Percentiles rank a stretch among this genome's conserved stretches.
Conservation (phyloP, 352 stramenopile genomes). For the Globisporangium carolinianum region DNA sequence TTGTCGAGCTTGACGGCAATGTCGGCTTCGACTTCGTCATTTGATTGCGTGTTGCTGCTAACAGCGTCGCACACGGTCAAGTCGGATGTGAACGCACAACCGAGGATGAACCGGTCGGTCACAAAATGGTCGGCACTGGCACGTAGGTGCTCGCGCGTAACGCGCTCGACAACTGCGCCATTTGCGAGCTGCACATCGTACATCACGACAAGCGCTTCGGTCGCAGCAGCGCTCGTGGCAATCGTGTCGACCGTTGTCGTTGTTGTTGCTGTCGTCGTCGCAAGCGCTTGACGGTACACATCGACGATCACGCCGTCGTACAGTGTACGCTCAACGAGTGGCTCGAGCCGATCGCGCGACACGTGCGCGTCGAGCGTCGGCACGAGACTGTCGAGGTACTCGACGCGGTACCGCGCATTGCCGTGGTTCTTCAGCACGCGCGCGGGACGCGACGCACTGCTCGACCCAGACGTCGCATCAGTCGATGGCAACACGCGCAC, state of each 20-base stretch:
- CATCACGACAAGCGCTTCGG: slow-evolving; percentile 8
- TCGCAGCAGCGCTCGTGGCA: not conserved
- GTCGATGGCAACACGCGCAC: slow-evolving; percentile 20
- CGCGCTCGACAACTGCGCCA: slow-evolving; percentile 21
- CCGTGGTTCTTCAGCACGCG: slow-evolving; percentile 30
- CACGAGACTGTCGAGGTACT: slow-evolving; percentile 27
- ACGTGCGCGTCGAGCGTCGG: slow-evolving; percentile 24
- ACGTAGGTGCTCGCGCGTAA: slow-evolving; percentile 31
- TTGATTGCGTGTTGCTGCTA: not conserved
- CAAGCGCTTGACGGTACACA: slow-evolving; percentile 11
- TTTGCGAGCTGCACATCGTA: slow-evolving; percentile 30
- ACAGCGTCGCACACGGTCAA: slow-evolving; percentile 17
- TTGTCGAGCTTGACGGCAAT: slow-evolving; percentile 21
- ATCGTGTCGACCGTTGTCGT: too few species aligned
- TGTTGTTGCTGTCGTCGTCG: too few species aligned
- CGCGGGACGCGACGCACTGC: slow-evolving; percentile 15
- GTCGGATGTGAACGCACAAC: slow-evolving; percentile 21
- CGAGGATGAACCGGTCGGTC: slow-evolving; percentile 34
- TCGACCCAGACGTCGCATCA: not conserved
- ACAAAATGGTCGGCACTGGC: slow-evolving; percentile 27
- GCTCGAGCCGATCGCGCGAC: slow-evolving; percentile 23
- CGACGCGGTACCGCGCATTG: slow-evolving; percentile 47
- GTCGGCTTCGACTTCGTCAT: not conserved
- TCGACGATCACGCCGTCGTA: slow-evolving; percentile 27
- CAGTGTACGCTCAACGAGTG: slow-evolving; percentile 18